Percentiles rank a stretch among this genome's conserved stretches.
Conservation (phyloP, 192 early-diverging fungal genomes). For the Umbelopsis isabellina region DNA sequence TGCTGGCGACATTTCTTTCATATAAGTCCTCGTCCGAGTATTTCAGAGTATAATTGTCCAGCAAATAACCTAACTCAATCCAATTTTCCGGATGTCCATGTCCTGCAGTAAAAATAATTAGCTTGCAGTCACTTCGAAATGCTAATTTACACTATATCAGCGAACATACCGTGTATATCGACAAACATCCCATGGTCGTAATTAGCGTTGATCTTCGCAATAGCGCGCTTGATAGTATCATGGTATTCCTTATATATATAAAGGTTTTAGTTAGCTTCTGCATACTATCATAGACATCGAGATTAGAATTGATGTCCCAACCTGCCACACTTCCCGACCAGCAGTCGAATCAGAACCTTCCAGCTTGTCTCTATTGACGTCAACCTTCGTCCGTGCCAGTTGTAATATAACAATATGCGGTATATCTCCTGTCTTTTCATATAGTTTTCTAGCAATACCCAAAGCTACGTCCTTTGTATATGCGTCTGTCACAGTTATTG, state of each 20-base stretch:
- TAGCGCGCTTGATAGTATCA: not conserved
- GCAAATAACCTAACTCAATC: conserved; percentile 9
- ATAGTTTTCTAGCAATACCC: not conserved
- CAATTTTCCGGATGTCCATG: conserved; percentile 21
- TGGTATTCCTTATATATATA: not conserved
- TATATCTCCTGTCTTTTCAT: not conserved
- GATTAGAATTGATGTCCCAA: not conserved
- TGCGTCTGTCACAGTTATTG: conserved; percentile 2
- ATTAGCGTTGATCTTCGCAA: not conserved
- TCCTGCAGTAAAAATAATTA: not conserved
- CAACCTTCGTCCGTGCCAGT: conserved; percentile 6
- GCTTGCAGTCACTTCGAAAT: not conserved
- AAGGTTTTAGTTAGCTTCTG: not conserved
- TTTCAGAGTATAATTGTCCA: conserved; percentile 3
- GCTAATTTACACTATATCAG: not conserved
- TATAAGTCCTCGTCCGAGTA: not conserved
- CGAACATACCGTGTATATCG: conserved; percentile 2
- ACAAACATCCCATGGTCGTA: not conserved
- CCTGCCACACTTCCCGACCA: conserved; percentile 11
- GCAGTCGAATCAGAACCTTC: not conserved
- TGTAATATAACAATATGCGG: conserved; percentile 3
- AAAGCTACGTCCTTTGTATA: conserved; percentile 6
- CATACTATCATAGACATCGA: not conserved
- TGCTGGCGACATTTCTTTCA: not conserved
- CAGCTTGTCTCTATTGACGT: conserved; percentile 8